These are phyloP conservation scores for Leucogyrophana mollusca DNA, from an alignment of 768 basidiomycete species.

Conservation along the genomic window DNA sequence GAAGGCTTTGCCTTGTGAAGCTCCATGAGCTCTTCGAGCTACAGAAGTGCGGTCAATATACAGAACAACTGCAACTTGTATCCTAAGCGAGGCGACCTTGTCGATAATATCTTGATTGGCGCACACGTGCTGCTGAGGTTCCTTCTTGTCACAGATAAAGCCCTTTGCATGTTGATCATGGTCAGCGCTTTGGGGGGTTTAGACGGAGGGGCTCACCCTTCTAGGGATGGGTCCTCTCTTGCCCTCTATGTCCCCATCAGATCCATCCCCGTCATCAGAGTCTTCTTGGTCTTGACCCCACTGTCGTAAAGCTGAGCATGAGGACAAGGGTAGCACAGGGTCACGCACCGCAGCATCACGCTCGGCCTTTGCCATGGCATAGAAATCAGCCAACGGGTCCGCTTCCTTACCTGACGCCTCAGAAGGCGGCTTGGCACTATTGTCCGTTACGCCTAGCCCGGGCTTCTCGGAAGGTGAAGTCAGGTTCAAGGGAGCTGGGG, in stretches of 20 bases:
- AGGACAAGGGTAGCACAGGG: background rate
- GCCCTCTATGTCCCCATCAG: slow-evolving; percentile 14
- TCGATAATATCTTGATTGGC: slow-evolving; percentile 74
- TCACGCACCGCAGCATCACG: slow-evolving; percentile 40
- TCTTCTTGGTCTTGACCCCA: slow-evolving; percentile 35
- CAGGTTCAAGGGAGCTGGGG: slow-evolving; percentile 23
- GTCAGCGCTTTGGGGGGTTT: background rate
- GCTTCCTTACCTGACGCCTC: slow-evolving; percentile 18
- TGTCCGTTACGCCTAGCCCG: background rate
- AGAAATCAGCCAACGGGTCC: slow-evolving; percentile 69
- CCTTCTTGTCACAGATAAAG: slow-evolving; percentile 64
- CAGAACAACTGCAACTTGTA: background rate
- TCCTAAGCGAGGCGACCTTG: slow-evolving; percentile 48
- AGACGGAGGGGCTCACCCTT: slow-evolving; percentile 23
- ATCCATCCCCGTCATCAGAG: slow-evolving; percentile 30
- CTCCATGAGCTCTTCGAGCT: slow-evolving; percentile 67
- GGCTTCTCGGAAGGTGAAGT: background rate
- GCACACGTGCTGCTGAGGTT: slow-evolving; percentile 32
- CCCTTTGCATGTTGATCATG: slow-evolving; percentile 36
- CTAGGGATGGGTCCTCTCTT: slow-evolving; percentile 20
- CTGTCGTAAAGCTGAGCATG: slow-evolving; percentile 31
- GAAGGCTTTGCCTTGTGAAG: slow-evolving; percentile 62
- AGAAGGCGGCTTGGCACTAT: slow-evolving; percentile 12
- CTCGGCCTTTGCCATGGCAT: slow-evolving; percentile 53
- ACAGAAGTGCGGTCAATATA: slow-evolving; percentile 4